Percentiles rank a stretch among this genome's conserved stretches.
phyloP scores from a whole-genome alignment of 1,284 basidiomycete genomes.

The Heterobasidion irregulare region DNA sequence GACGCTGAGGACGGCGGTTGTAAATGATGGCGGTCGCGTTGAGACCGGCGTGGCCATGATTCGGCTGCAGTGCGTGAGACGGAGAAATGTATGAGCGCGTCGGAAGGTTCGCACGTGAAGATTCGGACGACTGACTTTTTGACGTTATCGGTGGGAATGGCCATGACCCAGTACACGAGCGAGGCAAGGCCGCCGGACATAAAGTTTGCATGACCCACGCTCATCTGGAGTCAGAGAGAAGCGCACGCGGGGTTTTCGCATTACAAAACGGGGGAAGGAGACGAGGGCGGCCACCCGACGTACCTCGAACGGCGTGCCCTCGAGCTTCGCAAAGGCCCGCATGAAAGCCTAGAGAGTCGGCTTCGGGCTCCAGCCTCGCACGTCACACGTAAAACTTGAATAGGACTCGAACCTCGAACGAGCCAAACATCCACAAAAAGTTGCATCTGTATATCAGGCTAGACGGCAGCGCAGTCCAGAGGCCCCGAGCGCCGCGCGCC shows the following conservation, averaged over 20 bases:
- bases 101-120: constrained; percentile 2
- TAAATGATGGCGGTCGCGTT: constrained; percentile 38
- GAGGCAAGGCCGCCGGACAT: constrained; percentile 59
- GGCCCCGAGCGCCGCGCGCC: constrained; percentile 45
- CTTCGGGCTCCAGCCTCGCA: neutral
- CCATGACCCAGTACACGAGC: constrained; percentile 60
- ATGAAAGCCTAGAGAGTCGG: constrained; percentile 38
- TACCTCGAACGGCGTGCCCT: constrained; percentile 50
- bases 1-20: constrained; percentile 39
- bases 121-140: constrained; percentile 48
- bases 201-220: constrained; percentile 58
- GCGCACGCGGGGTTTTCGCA: no score
- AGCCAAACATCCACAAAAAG: constrained; percentile 65
- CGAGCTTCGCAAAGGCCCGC: constrained; percentile 42
- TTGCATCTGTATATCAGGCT: constrained; percentile 55
- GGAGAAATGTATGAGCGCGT: neutral
- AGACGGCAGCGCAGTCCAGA: constrained; percentile 60
- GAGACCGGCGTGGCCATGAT: constrained; percentile 48
- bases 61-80: constrained; percentile 27
- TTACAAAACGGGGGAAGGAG: no score
- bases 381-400: neutral
- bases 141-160: constrained; percentile 70
- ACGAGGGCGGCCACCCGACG: no score
- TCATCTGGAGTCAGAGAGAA: constrained; percentile 26
- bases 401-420: constrained; percentile 39